Evolutionary conservation across 73 alveolate genomes (phyloP).

Genomic region (Paramecium octaurelia): DNA sequence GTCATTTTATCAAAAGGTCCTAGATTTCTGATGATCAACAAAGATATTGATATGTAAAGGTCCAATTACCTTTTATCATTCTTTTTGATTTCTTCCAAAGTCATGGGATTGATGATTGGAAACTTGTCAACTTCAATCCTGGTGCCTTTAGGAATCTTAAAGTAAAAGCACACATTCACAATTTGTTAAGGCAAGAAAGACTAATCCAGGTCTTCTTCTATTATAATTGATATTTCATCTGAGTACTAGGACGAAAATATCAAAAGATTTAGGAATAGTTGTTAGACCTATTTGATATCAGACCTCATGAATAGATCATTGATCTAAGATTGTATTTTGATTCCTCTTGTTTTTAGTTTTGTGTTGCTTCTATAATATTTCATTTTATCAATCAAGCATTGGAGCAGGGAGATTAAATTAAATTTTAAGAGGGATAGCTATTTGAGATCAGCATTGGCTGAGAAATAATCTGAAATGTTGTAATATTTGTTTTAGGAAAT

Average conservation of each 20-base stretch:
- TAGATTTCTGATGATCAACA: background rate
- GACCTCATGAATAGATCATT: background rate
- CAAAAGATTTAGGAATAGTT: background rate
- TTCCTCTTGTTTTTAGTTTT: background rate
- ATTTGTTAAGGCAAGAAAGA: background rate
- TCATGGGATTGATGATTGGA: background rate
- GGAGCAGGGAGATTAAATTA: background rate
- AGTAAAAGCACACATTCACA: background rate
- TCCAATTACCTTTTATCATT: background rate
- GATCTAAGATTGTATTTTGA: background rate
- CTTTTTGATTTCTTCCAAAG: background rate
- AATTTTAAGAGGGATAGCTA: background rate
- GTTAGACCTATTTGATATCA: background rate
- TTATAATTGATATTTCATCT: background rate
- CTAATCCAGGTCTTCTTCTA: background rate
- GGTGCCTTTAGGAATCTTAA: background rate
- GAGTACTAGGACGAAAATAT: background rate
- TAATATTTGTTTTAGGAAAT: background rate
- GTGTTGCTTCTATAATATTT: background rate
- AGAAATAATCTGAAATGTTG: background rate
- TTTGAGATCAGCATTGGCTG: background rate
- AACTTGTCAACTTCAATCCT: background rate
- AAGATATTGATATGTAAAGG: background rate
- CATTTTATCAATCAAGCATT: background rate
- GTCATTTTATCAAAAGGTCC: background rate